These are phyloP conservation scores for Letharia columbiana DNA, from an alignment of 495 filamentous ascomycete species.

Conservation along the genomic window DNA sequence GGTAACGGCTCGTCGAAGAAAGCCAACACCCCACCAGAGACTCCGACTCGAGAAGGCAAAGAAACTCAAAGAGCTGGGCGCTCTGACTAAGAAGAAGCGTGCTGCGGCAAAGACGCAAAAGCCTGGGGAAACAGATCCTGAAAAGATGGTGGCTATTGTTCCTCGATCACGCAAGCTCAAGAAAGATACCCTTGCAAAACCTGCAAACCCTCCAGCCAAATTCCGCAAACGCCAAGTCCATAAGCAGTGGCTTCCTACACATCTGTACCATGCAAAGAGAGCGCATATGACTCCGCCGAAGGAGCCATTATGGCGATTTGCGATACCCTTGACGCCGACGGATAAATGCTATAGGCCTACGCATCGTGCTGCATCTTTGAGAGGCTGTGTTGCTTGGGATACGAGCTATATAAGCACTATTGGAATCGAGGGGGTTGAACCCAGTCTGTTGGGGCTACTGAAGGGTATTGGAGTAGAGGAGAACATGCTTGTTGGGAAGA, in stretches of 20 bases:
- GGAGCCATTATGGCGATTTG: slow-evolving; percentile 81
- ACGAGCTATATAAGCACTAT: slow-evolving; percentile 92
- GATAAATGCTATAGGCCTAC: slow-evolving; percentile 84
- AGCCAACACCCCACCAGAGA: slow-evolving; percentile 59
- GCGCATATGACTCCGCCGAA: slow-evolving; percentile 75
- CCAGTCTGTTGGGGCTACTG: slow-evolving; percentile 56
- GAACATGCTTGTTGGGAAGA: slow-evolving; percentile 49
- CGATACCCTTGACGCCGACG: slow-evolving; percentile 71
- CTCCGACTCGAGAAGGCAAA: slow-evolving; percentile 78
- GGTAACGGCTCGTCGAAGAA: slow-evolving; percentile 60
- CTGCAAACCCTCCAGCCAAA: slow-evolving; percentile 56
- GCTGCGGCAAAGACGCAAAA: slow-evolving; percentile 28
- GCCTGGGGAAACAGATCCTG: slow-evolving; percentile 27
- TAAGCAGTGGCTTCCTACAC: slow-evolving; percentile 93
- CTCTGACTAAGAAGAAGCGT: slow-evolving; percentile 43
- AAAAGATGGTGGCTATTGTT: slow-evolving; percentile 29
- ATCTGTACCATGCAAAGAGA: slow-evolving; percentile 87
- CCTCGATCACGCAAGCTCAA: slow-evolving; percentile 59
- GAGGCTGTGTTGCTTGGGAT: slow-evolving; percentile 76
- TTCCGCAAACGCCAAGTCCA: slow-evolving; percentile 77
- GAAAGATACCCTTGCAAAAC: slow-evolving; percentile 58
- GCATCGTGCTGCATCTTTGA: slow-evolving; percentile 65
- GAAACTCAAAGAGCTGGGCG: slow-evolving; percentile 55
- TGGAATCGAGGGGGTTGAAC: slow-evolving; percentile 58
- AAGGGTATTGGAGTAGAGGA: slow-evolving; percentile 52